Evolutionary conservation across 1,139 yeast species (phyloP).

Genomic region (Spencermartinsiella ligniputridi): DNA sequence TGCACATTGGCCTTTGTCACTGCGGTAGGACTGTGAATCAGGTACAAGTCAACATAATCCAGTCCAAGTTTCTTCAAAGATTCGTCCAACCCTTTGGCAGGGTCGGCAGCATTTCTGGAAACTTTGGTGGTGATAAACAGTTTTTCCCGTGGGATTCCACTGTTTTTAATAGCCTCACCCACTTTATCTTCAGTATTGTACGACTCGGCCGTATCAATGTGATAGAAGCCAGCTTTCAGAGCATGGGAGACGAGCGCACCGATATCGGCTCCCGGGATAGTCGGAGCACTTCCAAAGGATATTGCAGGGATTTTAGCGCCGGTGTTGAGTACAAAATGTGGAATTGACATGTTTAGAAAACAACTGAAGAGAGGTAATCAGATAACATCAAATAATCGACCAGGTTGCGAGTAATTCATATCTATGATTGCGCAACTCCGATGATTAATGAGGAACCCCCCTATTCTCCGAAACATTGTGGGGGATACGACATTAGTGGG

Average conservation of each 20-base stretch:
- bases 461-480: no score
- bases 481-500: no score
- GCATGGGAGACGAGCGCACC: slow-evolving; percentile 39
- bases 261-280: slow-evolving; percentile 36
- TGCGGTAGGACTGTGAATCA: slow-evolving; percentile 75
- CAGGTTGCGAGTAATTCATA: no score
- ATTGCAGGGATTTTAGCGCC: slow-evolving; percentile 29
- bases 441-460: no score
- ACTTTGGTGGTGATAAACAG: slow-evolving; percentile 38
- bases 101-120: slow-evolving; percentile 42
- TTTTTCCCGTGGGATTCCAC: slow-evolving; percentile 33
- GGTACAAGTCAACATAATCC: slow-evolving; percentile 77
- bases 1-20: not conserved
- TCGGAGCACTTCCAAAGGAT: slow-evolving; percentile 40
- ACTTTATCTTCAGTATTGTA: slow-evolving; percentile 36
- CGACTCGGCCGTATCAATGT: slow-evolving; percentile 37
- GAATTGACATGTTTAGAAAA: slow-evolving; percentile 2
- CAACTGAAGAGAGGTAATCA: no score
- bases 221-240: slow-evolving; percentile 36
- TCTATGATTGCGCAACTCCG: no score
- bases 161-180: slow-evolving; percentile 35
- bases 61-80: slow-evolving; percentile 63
- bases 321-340: not conserved
- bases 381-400: no score
- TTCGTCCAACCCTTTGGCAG: slow-evolving; percentile 52